Evolutionary conservation across 192 early-diverging fungal genomes (phyloP).

Genomic region (Backusella westeae): DNA sequence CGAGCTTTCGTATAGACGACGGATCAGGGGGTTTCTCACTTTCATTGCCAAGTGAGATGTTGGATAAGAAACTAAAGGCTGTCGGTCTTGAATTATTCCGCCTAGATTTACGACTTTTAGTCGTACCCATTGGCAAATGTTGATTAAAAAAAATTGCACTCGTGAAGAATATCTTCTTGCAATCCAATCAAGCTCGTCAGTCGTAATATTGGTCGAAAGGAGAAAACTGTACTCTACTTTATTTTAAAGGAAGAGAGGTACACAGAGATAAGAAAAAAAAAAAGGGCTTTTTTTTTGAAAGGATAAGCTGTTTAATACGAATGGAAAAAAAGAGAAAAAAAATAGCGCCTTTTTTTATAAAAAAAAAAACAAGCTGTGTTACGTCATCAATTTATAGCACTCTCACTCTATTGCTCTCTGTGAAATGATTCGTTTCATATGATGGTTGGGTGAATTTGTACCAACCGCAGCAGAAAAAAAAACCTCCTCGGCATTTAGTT

Average conservation of each 20-base stretch:
- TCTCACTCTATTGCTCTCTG: too few relatives aligned
- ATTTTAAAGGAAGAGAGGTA: neutral
- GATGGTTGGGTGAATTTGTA: too few relatives aligned
- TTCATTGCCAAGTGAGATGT: conserved; percentile 33
- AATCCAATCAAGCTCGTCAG: neutral
- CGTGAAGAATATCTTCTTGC: conserved; percentile 15
- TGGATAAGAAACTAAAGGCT: conserved; percentile 36
- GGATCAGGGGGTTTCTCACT: neutral
- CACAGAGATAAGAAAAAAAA: neutral
- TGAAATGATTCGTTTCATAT: too few relatives aligned
- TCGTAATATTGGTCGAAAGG: neutral
- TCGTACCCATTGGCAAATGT: conserved; percentile 30
- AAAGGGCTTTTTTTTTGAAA: neutral
- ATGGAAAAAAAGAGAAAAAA: neutral
- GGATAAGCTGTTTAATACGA: too few relatives aligned
- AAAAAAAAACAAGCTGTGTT: too few relatives aligned
- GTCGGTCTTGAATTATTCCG: conserved; percentile 30
- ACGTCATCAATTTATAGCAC: too few relatives aligned
- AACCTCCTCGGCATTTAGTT: too few relatives aligned
- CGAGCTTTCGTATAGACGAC: conserved; percentile 2
- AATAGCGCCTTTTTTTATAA: neutral
- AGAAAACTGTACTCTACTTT: neutral
- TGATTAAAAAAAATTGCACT: conserved; percentile 1
- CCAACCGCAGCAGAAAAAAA: too few relatives aligned
- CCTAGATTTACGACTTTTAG: conserved; percentile 35